Conservation (phyloP, 2,329 filamentous ascomycete genomes). For the Fusarium xyrophilum region DNA sequence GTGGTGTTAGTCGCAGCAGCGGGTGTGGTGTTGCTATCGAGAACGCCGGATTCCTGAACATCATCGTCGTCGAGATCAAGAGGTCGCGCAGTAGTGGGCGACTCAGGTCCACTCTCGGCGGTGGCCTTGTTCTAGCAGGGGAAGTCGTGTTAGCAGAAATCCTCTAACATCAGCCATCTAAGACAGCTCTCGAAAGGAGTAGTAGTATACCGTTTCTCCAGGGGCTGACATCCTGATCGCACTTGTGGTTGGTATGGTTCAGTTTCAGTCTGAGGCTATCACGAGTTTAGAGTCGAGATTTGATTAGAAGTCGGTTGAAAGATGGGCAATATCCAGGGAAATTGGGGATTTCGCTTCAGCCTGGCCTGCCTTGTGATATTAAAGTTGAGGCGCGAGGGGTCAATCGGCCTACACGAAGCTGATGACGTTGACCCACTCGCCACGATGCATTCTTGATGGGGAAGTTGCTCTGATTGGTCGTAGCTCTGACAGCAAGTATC, state of each 20-base stretch:
- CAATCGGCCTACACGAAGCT: constrained; percentile 42
- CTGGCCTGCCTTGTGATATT: constrained; percentile 41
- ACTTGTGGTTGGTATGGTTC: constrained; percentile 3
- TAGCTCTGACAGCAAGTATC: not conserved
- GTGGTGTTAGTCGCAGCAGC: constrained; percentile 37
- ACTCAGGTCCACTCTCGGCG: constrained; percentile 60
- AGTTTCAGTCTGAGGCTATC: not conserved
- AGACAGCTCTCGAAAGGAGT: constrained; percentile 12
- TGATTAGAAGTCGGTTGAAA: constrained; percentile 8
- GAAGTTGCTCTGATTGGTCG: constrained; percentile 16
- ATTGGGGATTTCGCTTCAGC: constrained; percentile 42
- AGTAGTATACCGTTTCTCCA: constrained; percentile 52
- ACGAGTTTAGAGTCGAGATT: constrained; percentile 9
- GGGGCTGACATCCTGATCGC: constrained; percentile 52
- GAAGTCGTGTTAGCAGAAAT: constrained; percentile 33
- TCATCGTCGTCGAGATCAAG: constrained; percentile 76
- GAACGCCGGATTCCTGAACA: constrained; percentile 64
- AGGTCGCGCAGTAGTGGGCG: constrained; percentile 69
- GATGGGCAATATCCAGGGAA: constrained; percentile 29
- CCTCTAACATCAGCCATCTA: constrained; percentile 18
- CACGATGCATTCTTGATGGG: constrained; percentile 28
- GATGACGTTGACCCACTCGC: constrained; percentile 51
- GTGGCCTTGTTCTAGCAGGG: constrained; percentile 53
- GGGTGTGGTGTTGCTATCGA: constrained; percentile 48
- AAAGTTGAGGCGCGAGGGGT: constrained; percentile 45